Evolutionary conservation across 139 green algal genomes (phyloP), one percentile per base, ranked within the genome.

Genomic region (Chara braunii): DNA sequence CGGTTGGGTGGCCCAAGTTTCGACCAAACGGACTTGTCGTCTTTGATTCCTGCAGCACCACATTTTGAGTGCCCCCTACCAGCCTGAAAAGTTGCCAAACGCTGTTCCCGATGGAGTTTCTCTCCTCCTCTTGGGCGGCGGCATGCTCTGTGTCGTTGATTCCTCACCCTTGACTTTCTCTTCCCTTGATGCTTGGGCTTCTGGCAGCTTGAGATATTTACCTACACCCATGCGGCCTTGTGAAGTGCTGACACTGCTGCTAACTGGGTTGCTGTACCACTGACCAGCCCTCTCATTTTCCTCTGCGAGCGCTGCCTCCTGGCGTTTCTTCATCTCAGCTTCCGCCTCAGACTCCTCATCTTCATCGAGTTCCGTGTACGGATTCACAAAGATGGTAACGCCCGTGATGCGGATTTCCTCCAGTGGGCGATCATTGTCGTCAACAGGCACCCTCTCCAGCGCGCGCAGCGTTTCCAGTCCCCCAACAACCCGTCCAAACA

Each of bases 341-440:
- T 22, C 23, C 7, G 51, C 51, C 29, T n/a, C n/a, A n/a, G 51
- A 33, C 11, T 70, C 52, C 51, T 71, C 51, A 51, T 81, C 74
- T 30, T 76, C 75, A 8, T 80, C 70, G 26, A 31, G 70, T 28
- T 97, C 90, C 43, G 80, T 81, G 70, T 91, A 97, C 7, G 91
- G 91, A 74, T 97, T 92, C 12, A 85, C 85, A 78, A 95, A 97
- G n/a, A 96, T 77, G 29, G 78, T 85, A 18, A 74, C 77, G 3
- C 76, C 78, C 43, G 69, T 85, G 64, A 96, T 92, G 23, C 58
- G 80, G 64, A 95, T 86, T 2, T 85, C 74, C 40, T 86, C 61
- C 45, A 70, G 50, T 2, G 92, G 90, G 30, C 83, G 29, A 81
- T 98, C 92, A 6, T 91, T 83, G 2, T 85, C 83, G 53, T 94